Evolutionary conservation across 2,329 filamentous ascomycete species (phyloP), one percentile per base, ranked within the genome.

Genomic region (Bipolaris cookei): DNA sequence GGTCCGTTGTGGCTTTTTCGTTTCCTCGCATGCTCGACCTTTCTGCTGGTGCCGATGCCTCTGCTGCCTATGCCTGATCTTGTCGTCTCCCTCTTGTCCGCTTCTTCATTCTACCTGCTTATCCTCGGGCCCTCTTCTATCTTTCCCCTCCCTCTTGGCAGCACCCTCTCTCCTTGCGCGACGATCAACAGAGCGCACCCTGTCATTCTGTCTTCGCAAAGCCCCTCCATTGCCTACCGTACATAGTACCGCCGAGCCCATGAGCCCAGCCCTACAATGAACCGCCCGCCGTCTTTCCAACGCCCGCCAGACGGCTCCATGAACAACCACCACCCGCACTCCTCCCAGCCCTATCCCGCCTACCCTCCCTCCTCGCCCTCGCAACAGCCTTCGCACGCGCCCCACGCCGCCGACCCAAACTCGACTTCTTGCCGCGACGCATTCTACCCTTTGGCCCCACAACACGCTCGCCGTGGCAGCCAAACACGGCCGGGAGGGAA

Each of bases 241-340:
- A 28, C 25, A 28, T 28, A 30, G 51, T 21, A 14, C 7, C 30
- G 18, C 47, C 58, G 54, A 34, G 42, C 55, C 55, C 54, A 61
- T 65, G 62, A 65, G 45, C 63, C 50, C 54, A 46, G 51, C 37
- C 47, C 54, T 51, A 51, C 54, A 56, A 78, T 78, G 76, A 75
- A 77, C 63, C 74, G 74, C 64, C 75, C 77, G 61, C 76, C 76
- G 60, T 70, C 72, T 49, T 75, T 70, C 61, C 66, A 71, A 46
- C 74, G 77, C 39, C 73, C 77, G 42, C 69, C 72, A 57, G 78
- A 79, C 34, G 73, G 76, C 51, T 66, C 68, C 49, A 65, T 84
- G 51, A 76, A 86, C 65, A 88, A 88, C 65, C 88, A 88, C 47
- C 71, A 69, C 56, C 48, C 68, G 21, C 56, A 64, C 7, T 56